Evolutionary conservation across 768 basidiomycete genomes (phyloP).

Genomic region (Lactarius deliciosus): DNA sequence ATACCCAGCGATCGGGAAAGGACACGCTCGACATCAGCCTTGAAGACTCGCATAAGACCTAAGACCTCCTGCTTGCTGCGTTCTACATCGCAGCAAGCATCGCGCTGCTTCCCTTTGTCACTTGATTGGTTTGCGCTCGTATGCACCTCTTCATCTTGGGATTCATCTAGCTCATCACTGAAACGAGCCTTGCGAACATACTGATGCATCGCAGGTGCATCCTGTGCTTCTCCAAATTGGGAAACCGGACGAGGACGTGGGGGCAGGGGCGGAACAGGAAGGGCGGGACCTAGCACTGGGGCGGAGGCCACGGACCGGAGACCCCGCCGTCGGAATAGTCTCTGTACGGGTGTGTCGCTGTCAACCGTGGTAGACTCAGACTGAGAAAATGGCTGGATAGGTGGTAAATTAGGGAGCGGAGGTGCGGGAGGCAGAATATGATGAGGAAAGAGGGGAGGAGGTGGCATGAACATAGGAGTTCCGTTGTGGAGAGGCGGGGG

Average conservation of each 20-base stretch:
- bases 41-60: slow-evolving; percentile 49
- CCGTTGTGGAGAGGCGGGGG: slow-evolving; percentile 14
- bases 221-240: slow-evolving; percentile 6
- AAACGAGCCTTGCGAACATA: neutral
- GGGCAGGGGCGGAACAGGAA: slow-evolving; percentile 31
- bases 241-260: slow-evolving; percentile 29
- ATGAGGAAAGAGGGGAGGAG: slow-evolving; percentile 7
- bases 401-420: slow-evolving; percentile 26
- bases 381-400: slow-evolving; percentile 7
- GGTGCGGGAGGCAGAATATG: slow-evolving; percentile 26
- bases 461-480: slow-evolving; percentile 7
- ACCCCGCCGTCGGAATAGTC: slow-evolving; percentile 20
- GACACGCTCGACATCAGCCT: slow-evolving; percentile 51
- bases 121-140: neutral
- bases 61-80: slow-evolving; percentile 52
- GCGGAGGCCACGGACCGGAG: slow-evolving; percentile 26
- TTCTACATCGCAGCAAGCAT: slow-evolving; percentile 45
- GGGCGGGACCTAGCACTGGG: slow-evolving; percentile 17
- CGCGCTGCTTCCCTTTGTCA: slow-evolving; percentile 10
- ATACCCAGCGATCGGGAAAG: slow-evolving; percentile 42
- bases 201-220: neutral
- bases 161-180: slow-evolving; percentile 17
- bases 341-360: slow-evolving; percentile 13
- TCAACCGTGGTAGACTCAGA: slow-evolving; percentile 1
- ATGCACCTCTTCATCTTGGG: neutral